A percentile compares a stretch with the other conserved stretches of the same genome.
phyloP scores from a whole-genome alignment of 2,329 filamentous ascomycete genomes.

The Tolypocladium cylindrosporum region DNA sequence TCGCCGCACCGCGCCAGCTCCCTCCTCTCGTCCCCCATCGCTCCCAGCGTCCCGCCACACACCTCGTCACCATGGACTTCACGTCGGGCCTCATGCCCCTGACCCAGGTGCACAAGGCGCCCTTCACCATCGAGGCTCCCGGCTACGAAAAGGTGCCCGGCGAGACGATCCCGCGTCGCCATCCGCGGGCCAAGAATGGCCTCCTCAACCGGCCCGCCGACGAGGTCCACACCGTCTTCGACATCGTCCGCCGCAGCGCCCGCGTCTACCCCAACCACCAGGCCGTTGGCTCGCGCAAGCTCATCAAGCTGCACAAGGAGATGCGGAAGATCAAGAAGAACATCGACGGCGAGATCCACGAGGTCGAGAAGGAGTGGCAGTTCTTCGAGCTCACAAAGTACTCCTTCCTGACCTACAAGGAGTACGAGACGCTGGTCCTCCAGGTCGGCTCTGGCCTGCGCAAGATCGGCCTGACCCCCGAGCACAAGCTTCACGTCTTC shows the following conservation, averaged over 20 bases:
- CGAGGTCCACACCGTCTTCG: conserved; percentile 67
- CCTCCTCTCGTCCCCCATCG: neutral
- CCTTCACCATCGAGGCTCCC: conserved; percentile 64
- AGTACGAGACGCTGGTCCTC: conserved; percentile 63
- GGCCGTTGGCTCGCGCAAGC: conserved; percentile 60
- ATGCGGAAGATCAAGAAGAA: conserved; percentile 85
- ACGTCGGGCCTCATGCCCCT: conserved; percentile 38
- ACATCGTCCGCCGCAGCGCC: conserved; percentile 64
- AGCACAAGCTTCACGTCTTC: conserved; percentile 69
- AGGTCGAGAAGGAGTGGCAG: conserved; percentile 86
- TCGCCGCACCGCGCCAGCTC: neutral
- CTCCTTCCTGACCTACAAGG: conserved; percentile 65
- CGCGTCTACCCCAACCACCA: conserved; percentile 51
- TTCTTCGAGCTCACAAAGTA: conserved; percentile 78
- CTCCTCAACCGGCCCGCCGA: conserved; percentile 56
- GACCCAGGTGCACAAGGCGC: conserved; percentile 55
- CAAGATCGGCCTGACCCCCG: conserved; percentile 58
- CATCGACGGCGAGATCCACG: conserved; percentile 66
- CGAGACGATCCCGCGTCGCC: conserved; percentile 75
- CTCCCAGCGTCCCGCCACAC: neutral
- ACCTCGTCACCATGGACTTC: conserved; percentile 18
- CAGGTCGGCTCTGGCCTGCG: conserved; percentile 64
- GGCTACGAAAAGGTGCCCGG: conserved; percentile 60
- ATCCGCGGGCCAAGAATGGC: conserved; percentile 60
- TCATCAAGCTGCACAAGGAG: conserved; percentile 72